phyloP scores from a whole-genome alignment of 805 yeast species.

The Priceomyces fermenticarens region DNA sequence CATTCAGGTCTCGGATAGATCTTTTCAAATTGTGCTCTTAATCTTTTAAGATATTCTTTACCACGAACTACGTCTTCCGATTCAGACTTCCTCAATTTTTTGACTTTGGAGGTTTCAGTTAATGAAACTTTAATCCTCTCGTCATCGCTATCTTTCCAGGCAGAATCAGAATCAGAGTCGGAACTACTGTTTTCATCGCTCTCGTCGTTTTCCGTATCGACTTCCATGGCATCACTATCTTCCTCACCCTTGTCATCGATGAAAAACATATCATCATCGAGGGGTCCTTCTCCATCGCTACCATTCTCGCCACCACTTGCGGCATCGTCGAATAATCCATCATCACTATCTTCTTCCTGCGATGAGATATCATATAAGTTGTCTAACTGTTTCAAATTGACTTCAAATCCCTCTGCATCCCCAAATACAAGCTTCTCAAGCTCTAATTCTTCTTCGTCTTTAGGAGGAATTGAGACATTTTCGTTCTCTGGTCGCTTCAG shows the following conservation, averaged over 20 bases:
- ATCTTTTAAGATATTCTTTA: constrained; percentile 55
- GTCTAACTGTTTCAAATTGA: constrained; percentile 59
- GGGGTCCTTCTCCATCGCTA: constrained; percentile 24
- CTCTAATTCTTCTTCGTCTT: constrained; percentile 78
- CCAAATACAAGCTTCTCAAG: constrained; percentile 89
- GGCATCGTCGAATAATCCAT: constrained; percentile 6
- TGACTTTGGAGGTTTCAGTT: constrained; percentile 53
- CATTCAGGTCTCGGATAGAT: constrained; percentile 85
- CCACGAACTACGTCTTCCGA: constrained; percentile 56
- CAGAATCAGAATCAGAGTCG: constrained; percentile 29
- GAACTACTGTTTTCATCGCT: constrained; percentile 30
- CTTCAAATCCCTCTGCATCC: constrained; percentile 71
- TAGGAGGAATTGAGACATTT: constrained; percentile 51
- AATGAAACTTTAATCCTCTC: constrained; percentile 67
- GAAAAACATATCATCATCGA: constrained; percentile 40
- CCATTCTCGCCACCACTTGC: constrained; percentile 24
- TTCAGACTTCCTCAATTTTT: constrained; percentile 66
- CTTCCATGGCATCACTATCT: constrained; percentile 21
- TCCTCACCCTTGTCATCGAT: constrained; percentile 40
- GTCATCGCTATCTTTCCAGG: constrained; percentile 92
- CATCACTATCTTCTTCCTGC: constrained; percentile 25
- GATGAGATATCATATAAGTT: constrained; percentile 48
- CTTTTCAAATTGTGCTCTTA: constrained; percentile 67
- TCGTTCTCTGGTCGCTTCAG: too few relatives aligned
- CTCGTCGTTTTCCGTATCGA: constrained; percentile 26